A percentile compares a stretch with the other conserved stretches of the same genome.
phyloP scores from a whole-genome alignment of 345 rosid species.

The Kandelia obovata region DNA sequence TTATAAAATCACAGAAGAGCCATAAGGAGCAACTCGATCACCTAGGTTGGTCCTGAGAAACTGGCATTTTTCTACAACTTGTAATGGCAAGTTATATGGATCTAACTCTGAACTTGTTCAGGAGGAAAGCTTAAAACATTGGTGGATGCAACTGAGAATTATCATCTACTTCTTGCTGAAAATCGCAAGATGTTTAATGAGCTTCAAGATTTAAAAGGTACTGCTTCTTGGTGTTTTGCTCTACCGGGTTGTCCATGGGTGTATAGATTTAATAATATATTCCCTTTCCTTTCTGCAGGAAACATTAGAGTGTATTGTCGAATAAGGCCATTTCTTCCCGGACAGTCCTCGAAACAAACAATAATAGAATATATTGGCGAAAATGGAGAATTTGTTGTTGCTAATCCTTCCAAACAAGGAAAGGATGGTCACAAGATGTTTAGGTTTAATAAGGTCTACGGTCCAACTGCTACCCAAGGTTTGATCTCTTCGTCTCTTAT shows the following conservation, averaged over 20 bases:
- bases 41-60: slow-evolving; percentile 43
- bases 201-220: slow-evolving; percentile 93
- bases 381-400: slow-evolving; percentile 63
- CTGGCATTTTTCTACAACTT: slow-evolving; percentile 4
- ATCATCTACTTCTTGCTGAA: slow-evolving; percentile 69
- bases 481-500: slow-evolving; percentile 12
- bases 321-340: slow-evolving; percentile 71
- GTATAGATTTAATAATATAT: neutral
- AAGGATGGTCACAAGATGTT: slow-evolving; percentile 67
- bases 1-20: slow-evolving; percentile 40
- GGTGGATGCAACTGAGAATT: slow-evolving; percentile 61
- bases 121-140: slow-evolving; percentile 54
- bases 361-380: slow-evolving; percentile 67
- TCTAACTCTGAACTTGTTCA: slow-evolving; percentile 25
- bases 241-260: neutral
- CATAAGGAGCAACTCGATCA: slow-evolving; percentile 49
- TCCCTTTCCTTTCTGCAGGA: slow-evolving; percentile 43
- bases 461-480: slow-evolving; percentile 83
- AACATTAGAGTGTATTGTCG: slow-evolving; percentile 89
- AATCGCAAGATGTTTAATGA: slow-evolving; percentile 79
- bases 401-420: slow-evolving; percentile 71
- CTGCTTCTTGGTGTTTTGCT: neutral
- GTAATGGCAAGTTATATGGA: slow-evolving; percentile 2
- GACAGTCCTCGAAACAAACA: slow-evolving; percentile 49
- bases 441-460: slow-evolving; percentile 72